A percentile compares a stretch with the other conserved stretches of the same genome.
Conservation (phyloP, 768 basidiomycete species). For the Leccinum pellstonianum region DNA sequence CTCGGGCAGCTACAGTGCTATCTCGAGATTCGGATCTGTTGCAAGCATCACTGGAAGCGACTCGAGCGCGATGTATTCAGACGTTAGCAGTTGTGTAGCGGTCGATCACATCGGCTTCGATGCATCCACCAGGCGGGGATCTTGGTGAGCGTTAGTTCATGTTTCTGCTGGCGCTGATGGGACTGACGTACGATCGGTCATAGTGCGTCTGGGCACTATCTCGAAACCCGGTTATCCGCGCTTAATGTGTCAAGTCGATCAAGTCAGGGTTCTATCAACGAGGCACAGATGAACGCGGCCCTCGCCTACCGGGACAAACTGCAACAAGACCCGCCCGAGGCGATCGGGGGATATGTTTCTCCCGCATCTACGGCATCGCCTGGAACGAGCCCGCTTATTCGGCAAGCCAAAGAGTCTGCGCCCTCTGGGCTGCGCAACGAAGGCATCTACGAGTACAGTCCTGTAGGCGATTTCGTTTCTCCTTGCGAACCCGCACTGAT, state of each 20-base stretch:
- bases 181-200: conserved; percentile 22
- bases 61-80: conserved; percentile 51
- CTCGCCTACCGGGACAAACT: conserved; percentile 29
- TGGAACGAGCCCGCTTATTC: conserved; percentile 33
- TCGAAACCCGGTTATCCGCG: conserved; percentile 32
- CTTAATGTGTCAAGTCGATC: conserved; percentile 33
- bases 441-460: conserved; percentile 25
- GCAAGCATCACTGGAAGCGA: conserved; percentile 61
- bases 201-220: conserved; percentile 31
- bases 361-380: conserved; percentile 47
- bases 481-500: background rate
- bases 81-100: conserved; percentile 38
- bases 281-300: conserved; percentile 25
- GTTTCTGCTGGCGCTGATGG: conserved; percentile 19
- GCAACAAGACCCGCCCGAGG: conserved; percentile 24
- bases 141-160: conserved; percentile 23
- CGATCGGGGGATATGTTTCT: conserved; percentile 38
- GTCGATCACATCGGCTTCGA: conserved; percentile 32
- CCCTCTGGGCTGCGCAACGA: conserved; percentile 27
- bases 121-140: conserved; percentile 35
- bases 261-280: conserved; percentile 33
- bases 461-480: conserved; percentile 18
- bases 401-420: conserved; percentile 22
- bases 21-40: conserved; percentile 60
- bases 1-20: conserved; percentile 44